Evolutionary conservation across 75 land plant species (phyloP), one percentile per base, ranked within the genome.

Genomic region (Adiantum capillusveneris): DNA sequence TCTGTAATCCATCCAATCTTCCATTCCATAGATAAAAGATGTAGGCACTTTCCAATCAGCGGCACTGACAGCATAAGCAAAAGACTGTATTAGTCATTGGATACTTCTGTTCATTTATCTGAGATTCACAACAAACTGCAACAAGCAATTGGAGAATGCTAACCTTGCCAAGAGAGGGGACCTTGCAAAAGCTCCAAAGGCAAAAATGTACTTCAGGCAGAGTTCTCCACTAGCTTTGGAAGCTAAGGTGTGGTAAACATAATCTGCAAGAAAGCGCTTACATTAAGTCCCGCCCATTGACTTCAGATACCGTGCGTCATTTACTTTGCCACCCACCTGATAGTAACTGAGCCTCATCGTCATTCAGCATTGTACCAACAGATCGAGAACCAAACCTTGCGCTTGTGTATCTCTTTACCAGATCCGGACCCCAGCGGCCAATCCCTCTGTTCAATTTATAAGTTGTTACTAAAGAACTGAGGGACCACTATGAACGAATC

Each of bases 191-290:
- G 99, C 99, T 50, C 96, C 99, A 46, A 95, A 95, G 0, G 96
- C 70, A 70, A 95, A 90, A 49, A 95, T 90, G 29, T 95, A 82
- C 71, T 90, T 95, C 61, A 95, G 65, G 75, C 99, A 95, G 24
- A 90, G 60, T 60, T 95, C 97, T 53, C 99, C 99, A 82, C 97
- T 90, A 19, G 88, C 96, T 76, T 76, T 95, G 19, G 88, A 92
- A 18, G 92, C 99, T 41, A 86, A 58, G 48, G 97, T 95, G 63
- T 95, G 99, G 65, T 83, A 95, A 29, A 79, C 68, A 60, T 95
- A 95, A 82, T 95, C 99, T 95, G 44, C 62, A 73, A 58, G 22
- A 42, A 31, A 46, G 60, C 31, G 12, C 17, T 39, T 22, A 25
- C 12, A 26, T 16, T 25, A 17, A 28, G 24, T 18, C 14, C 29